phyloP scores from a whole-genome alignment of 2,329 filamentous ascomycete genomes.

The Ploettnerulaceae sp. region DNA sequence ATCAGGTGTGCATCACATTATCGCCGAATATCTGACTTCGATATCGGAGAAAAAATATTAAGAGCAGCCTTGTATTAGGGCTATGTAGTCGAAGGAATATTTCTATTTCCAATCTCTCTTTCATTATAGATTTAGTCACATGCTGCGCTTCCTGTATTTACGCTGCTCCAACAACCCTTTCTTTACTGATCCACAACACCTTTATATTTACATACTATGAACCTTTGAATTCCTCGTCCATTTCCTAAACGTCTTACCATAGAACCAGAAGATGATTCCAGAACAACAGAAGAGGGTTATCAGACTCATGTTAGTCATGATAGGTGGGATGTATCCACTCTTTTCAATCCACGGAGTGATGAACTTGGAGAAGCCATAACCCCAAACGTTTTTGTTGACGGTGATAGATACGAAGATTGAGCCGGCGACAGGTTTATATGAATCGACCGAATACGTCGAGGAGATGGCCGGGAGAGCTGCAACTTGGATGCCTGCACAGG shows the following conservation, averaged over 20 bases:
- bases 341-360: conserved; percentile 48
- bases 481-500: conserved; percentile 52
- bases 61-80: too few species aligned
- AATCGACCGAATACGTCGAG: conserved; percentile 54
- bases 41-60: too few species aligned
- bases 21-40: too few species aligned
- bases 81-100: too few species aligned
- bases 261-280: conserved; percentile 51
- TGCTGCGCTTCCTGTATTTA: too few species aligned
- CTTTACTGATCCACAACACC: too few species aligned
- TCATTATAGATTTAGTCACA: too few species aligned
- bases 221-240: conserved; percentile 52
- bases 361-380: conserved; percentile 54
- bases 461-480: conserved; percentile 54
- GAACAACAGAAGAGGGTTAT: conserved; percentile 46
- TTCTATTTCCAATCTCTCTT: too few species aligned
- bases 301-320: conserved; percentile 55
- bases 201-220: conserved; percentile 46
- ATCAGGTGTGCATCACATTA: too few species aligned
- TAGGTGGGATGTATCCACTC: conserved; percentile 48
- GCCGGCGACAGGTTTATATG: conserved; percentile 58
- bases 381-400: conserved; percentile 61
- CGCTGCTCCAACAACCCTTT: too few species aligned
- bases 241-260: conserved; percentile 53
- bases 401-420: conserved; percentile 56